phyloP scores from a whole-genome alignment of 23 red algal species.

The Chondrus crispus region DNA sequence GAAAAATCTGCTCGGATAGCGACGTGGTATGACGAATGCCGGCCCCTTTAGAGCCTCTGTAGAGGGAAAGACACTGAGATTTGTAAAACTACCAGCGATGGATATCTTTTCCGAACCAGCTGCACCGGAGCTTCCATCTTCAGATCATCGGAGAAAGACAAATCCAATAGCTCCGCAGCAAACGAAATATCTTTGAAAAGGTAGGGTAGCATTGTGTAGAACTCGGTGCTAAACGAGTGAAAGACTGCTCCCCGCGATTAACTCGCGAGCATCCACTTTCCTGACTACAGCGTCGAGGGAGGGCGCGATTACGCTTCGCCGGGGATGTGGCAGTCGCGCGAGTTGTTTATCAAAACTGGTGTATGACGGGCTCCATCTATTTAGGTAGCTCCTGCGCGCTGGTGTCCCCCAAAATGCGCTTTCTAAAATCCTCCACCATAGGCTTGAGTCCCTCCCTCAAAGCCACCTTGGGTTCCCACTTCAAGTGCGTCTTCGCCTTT shows the following conservation, averaged over 20 bases:
- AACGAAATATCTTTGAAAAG: too few species aligned
- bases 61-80: too few species aligned
- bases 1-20: background rate
- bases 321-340: background rate
- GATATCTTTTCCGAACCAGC: too few species aligned
- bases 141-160: too few species aligned
- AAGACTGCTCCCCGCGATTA: background rate
- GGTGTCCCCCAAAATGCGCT: constrained; percentile 43
- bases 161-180: too few species aligned
- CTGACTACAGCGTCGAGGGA: background rate
- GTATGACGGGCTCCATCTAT: background rate
- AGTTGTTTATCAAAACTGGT: background rate
- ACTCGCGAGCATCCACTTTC: background rate
- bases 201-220: too few species aligned
- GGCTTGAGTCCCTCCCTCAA: constrained; percentile 80
- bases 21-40: too few species aligned
- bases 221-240: too few species aligned
- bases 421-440: constrained; percentile 95
- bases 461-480: constrained; percentile 85
- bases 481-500: constrained; percentile 67
- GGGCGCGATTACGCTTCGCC: background rate
- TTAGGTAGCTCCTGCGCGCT: background rate
- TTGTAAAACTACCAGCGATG: too few species aligned
- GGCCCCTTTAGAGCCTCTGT: too few species aligned
- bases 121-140: too few species aligned